phyloP scores from a whole-genome alignment of 202 grass and related monocot species.

The Brachypodium distachyon region DNA sequence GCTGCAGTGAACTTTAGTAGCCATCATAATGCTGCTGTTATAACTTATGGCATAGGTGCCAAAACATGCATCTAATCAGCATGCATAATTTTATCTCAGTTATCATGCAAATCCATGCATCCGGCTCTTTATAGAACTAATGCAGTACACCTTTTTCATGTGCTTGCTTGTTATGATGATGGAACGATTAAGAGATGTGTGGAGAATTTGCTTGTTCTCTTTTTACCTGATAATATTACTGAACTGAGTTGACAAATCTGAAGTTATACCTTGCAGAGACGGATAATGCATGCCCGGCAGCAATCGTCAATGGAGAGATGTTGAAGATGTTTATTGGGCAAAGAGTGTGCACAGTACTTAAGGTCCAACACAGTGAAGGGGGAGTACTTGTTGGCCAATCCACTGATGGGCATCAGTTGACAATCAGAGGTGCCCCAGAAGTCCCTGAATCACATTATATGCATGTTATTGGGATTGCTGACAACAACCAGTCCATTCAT shows the following conservation, averaged over 20 bases:
- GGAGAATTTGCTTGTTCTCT: background rate
- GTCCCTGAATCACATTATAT: slow-evolving; percentile 36
- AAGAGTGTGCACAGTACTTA: slow-evolving; percentile 64
- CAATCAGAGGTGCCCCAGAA: slow-evolving; percentile 44
- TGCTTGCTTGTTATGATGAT: background rate
- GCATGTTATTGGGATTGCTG: slow-evolving; percentile 78
- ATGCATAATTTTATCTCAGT: background rate
- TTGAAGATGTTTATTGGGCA: slow-evolving; percentile 53
- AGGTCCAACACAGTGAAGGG: slow-evolving; percentile 55
- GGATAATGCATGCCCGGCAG: slow-evolving; percentile 48
- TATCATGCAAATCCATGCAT: background rate
- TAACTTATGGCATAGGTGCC: background rate
- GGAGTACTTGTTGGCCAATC: slow-evolving; percentile 53
- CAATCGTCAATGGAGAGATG: slow-evolving; percentile 61
- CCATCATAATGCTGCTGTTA: background rate
- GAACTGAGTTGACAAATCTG: background rate
- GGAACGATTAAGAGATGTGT: background rate
- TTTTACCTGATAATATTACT: background rate
- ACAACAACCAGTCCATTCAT: slow-evolving; percentile 49
- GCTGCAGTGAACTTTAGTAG: background rate
- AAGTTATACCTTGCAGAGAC: slow-evolving; percentile 35
- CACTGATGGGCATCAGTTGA: slow-evolving; percentile 57
- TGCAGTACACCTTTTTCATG: no score
- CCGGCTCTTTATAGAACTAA: background rate
- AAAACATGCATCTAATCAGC: background rate